Conservation (phyloP, 345 rosid genomes). For the Eucalyptus pauciflora region DNA sequence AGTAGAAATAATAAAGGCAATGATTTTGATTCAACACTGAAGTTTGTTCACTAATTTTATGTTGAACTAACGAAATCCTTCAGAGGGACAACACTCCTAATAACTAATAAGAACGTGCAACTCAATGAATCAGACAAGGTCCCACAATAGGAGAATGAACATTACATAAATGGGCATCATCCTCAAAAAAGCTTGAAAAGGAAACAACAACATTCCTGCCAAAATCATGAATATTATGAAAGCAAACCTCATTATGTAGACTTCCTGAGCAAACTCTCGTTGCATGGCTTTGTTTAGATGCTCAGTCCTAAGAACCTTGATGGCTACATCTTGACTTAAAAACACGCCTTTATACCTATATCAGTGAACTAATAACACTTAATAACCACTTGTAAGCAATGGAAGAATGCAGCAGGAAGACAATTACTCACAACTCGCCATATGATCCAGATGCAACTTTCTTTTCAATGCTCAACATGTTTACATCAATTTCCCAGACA, state of each 20-base stretch:
- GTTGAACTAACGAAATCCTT: not conserved
- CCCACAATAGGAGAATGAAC: not conserved
- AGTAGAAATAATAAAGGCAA: not conserved
- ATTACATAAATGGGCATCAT: not conserved
- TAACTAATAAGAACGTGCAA: not conserved
- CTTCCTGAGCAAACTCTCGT: constrained; percentile 32
- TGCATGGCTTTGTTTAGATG: constrained; percentile 7
- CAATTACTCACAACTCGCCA: constrained; percentile 24
- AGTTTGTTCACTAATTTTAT: not conserved
- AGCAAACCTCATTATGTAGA: constrained; percentile 30
- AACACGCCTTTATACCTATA: constrained; percentile 2
- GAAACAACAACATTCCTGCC: not conserved
- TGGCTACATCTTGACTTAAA: constrained; percentile 16
- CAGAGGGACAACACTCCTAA: not conserved
- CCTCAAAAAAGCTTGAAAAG: not conserved
- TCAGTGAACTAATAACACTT: not conserved
- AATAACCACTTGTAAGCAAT: not conserved
- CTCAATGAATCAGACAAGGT: not conserved
- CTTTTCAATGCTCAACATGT: constrained; percentile 5
- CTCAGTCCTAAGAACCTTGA: constrained; percentile 20
- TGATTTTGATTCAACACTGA: not conserved
- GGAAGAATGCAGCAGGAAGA: not conserved
- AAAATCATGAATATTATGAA: not conserved
- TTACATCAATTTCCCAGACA: constrained; percentile 4
- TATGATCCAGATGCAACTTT: constrained; percentile 28